A percentile compares a stretch with the other conserved stretches of the same genome.
Conservation (phyloP, 805 yeast genomes). For the Yamadazyma paraphyllophila region DNA sequence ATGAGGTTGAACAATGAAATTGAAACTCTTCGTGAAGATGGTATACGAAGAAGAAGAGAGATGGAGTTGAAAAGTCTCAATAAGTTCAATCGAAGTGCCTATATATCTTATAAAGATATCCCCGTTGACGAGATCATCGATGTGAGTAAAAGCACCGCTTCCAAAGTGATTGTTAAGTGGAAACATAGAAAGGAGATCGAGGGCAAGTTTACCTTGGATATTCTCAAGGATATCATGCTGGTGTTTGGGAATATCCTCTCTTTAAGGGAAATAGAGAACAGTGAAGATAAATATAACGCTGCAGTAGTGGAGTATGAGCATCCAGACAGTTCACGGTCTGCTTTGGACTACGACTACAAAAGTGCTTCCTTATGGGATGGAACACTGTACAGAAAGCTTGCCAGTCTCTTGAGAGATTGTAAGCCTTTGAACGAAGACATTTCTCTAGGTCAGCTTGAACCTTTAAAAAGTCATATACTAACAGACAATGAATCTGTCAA, state of each 20-base stretch:
- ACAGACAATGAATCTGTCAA: constrained; percentile 11
- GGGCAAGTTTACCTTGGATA: constrained; percentile 28
- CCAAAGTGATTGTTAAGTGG: constrained; percentile 41
- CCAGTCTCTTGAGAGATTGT: constrained; percentile 45
- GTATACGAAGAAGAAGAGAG: constrained; percentile 21
- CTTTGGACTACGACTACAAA: constrained; percentile 41
- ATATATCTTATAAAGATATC: constrained; percentile 22
- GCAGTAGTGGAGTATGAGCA: constrained; percentile 35
- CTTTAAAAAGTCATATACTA: constrained; percentile 1
- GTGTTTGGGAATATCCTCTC: constrained; percentile 42
- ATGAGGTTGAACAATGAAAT: constrained; percentile 8
- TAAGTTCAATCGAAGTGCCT: neutral
- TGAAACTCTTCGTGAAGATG: constrained; percentile 27
- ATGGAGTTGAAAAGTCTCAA: constrained; percentile 20
- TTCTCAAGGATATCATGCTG: constrained; percentile 39
- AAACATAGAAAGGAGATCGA: constrained; percentile 38
- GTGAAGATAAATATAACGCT: constrained; percentile 16
- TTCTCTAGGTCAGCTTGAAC: neutral
- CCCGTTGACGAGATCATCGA: constrained; percentile 8
- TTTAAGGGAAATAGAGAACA: constrained; percentile 5
- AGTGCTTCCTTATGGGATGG: constrained; percentile 48
- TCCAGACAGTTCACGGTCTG: constrained; percentile 28
- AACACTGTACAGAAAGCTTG: constrained; percentile 40
- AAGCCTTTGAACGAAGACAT: constrained; percentile 1
- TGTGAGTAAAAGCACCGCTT: neutral